These are phyloP conservation scores for Trichaptum fuscoviolaceum DNA, from an alignment of 768 basidiomycete species.

Conservation along the genomic window DNA sequence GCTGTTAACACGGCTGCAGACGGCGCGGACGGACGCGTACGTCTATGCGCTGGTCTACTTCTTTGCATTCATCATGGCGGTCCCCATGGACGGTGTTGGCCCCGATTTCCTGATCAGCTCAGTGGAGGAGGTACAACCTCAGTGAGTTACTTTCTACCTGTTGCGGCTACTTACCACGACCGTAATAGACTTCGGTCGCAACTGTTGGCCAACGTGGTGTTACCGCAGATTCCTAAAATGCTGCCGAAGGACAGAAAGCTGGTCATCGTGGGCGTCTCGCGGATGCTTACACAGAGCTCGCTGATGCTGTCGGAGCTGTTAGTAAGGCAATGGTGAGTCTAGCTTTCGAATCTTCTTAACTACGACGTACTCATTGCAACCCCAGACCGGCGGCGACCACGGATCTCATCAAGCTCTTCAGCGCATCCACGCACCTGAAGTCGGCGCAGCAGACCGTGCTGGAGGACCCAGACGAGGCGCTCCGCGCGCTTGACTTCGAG, in stretches of 20 bases:
- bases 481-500: slow-evolving; percentile 83
- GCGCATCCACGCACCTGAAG: too few species aligned
- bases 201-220: slow-evolving; percentile 67
- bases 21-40: too few species aligned
- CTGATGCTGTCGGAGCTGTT: slow-evolving; percentile 63
- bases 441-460: slow-evolving; percentile 16
- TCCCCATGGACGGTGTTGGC: too few species aligned
- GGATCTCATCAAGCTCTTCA: slow-evolving; percentile 44
- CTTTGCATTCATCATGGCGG: too few species aligned
- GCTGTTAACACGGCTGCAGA: too few species aligned
- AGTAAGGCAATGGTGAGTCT: slow-evolving; percentile 61
- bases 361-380: neutral
- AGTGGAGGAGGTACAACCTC: slow-evolving; percentile 79
- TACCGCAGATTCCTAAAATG: slow-evolving; percentile 77
- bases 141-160: slow-evolving; percentile 41
- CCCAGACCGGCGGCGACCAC: slow-evolving; percentile 65
- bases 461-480: slow-evolving; percentile 46
- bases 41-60: too few species aligned
- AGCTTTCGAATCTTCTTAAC: too few species aligned
- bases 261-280: too few species aligned
- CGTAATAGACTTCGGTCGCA: slow-evolving; percentile 72
- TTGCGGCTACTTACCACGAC: slow-evolving; percentile 11
- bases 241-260: slow-evolving; percentile 82
- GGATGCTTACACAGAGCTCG: slow-evolving; percentile 72
- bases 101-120: slow-evolving; percentile 67